Conservation (phyloP, 345 rosid species). For the Reutealis trisperma region DNA sequence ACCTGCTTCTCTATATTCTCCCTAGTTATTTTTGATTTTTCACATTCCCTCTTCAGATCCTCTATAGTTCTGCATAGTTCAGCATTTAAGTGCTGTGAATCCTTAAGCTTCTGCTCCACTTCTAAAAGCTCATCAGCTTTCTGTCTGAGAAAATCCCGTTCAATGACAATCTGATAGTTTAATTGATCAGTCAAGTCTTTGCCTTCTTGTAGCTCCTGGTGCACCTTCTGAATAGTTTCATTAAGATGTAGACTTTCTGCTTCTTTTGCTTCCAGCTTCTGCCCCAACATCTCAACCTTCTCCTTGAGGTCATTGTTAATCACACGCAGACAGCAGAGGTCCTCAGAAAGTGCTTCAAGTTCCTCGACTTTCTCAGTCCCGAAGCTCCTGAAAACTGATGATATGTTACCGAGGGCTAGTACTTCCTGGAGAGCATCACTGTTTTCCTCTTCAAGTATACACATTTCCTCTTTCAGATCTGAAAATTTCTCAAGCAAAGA, state of each 20-base stretch:
- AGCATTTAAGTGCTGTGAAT: slow-evolving; percentile 47
- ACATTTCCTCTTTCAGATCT: slow-evolving; percentile 49
- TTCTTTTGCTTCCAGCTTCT: slow-evolving; percentile 51
- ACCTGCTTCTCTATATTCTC: slow-evolving; percentile 47
- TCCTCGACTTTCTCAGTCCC: slow-evolving; percentile 56
- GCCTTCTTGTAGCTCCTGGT: slow-evolving; percentile 53
- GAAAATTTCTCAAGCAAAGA: slow-evolving; percentile 44
- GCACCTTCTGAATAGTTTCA: slow-evolving; percentile 52
- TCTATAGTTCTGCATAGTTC: slow-evolving; percentile 61
- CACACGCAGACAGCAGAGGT: slow-evolving; percentile 37
- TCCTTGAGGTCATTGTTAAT: slow-evolving; percentile 45
- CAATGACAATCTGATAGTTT: slow-evolving; percentile 49
- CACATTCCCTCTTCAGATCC: slow-evolving; percentile 59
- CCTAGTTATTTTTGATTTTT: slow-evolving; percentile 45
- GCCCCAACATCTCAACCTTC: slow-evolving; percentile 49
- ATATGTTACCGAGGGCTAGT: slow-evolving; percentile 45
- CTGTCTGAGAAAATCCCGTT: slow-evolving; percentile 54
- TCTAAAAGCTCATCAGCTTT: slow-evolving; percentile 62
- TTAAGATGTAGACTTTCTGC: slow-evolving; percentile 44
- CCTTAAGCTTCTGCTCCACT: slow-evolving; percentile 68
- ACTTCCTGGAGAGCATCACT: slow-evolving; percentile 48
- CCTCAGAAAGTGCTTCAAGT: slow-evolving; percentile 47
- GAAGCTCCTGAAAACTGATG: slow-evolving; percentile 53
- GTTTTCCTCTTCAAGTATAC: slow-evolving; percentile 62
- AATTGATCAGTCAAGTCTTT: slow-evolving; percentile 58